Evolutionary conservation across 257 asterid species (phyloP).

Genomic region (Plantago ovata): DNA sequence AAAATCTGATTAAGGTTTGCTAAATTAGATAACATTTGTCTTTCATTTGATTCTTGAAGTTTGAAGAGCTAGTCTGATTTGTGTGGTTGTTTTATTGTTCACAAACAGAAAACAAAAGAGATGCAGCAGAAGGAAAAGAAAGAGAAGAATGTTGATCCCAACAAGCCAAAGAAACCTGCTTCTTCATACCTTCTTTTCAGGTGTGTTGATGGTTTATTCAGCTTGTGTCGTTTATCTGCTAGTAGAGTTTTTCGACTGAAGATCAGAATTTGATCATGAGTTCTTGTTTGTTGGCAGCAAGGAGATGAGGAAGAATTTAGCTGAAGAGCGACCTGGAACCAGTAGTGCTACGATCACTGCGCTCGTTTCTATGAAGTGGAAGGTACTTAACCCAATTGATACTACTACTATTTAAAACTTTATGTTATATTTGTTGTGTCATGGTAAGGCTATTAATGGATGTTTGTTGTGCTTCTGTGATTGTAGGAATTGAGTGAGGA

Average conservation of each 20-base stretch:
- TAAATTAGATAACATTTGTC: background rate
- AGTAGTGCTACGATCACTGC: slow-evolving; percentile 58
- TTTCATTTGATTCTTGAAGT: background rate
- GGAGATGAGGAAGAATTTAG: slow-evolving; percentile 52
- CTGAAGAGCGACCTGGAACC: slow-evolving; percentile 57
- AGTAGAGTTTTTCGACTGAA: background rate
- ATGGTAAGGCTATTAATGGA: background rate
- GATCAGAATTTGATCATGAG: background rate
- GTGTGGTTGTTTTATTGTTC: background rate
- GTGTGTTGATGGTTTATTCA: slow-evolving; percentile 8
- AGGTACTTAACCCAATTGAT: slow-evolving; percentile 33
- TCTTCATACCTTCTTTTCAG: slow-evolving; percentile 72
- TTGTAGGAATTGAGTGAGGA: slow-evolving; percentile 62
- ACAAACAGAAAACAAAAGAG: slow-evolving; percentile 68
- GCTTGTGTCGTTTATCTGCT: background rate
- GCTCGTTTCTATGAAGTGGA: slow-evolving; percentile 81
- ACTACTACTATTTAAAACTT: background rate
- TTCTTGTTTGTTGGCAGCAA: slow-evolving; percentile 35
- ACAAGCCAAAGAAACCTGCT: slow-evolving; percentile 90
- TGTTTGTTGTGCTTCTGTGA: background rate
- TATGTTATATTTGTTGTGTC: background rate
- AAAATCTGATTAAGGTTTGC: slow-evolving; percentile 67
- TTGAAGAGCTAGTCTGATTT: background rate
- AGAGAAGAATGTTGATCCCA: slow-evolving; percentile 61
- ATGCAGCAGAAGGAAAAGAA: slow-evolving; percentile 47